phyloP scores from a whole-genome alignment of 148 eudicot genomes.

The Cornus florida region DNA sequence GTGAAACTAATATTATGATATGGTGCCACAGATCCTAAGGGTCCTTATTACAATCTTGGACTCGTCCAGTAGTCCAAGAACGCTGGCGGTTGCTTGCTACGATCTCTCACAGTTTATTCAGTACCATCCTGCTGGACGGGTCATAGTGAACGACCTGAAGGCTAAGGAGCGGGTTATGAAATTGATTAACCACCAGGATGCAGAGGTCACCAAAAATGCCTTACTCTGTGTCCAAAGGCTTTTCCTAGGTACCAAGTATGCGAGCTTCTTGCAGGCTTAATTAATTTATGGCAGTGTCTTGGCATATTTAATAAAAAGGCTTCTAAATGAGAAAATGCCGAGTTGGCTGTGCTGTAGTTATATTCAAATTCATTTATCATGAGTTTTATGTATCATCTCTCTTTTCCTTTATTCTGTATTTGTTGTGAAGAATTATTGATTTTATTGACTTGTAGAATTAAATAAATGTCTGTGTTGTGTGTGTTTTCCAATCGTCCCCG shows the following conservation, averaged over 20 bases:
- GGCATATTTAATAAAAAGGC: not conserved
- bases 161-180: conserved; percentile 97
- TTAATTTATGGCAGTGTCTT: not conserved
- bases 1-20: conserved; percentile 7
- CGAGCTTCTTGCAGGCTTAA: conserved; percentile 94
- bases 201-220: conserved; percentile 92
- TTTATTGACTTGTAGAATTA: not conserved
- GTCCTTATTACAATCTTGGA: conserved; percentile 91
- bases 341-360: not conserved
- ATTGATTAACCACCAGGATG: conserved; percentile 85
- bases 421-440: conserved; percentile 6
- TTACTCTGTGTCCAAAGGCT: conserved; percentile 97
- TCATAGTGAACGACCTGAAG: conserved; percentile 81
- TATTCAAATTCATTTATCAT: not conserved
- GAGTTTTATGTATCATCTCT: not conserved
- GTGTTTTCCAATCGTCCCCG: too few relatives aligned
- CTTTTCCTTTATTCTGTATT: conserved; percentile 3
- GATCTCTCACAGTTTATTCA: conserved; percentile 98
- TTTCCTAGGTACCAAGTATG: conserved; percentile 95
- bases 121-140: conserved; percentile 85
- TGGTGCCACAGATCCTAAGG: conserved; percentile 64
- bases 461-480: too few relatives aligned
- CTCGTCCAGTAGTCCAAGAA: conserved; percentile 70
- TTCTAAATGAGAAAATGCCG: conserved; percentile 1
- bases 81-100: conserved; percentile 90